These are phyloP conservation scores for Thymus mandschuricus DNA, from an alignment of 257 asterid species.

Conservation along the genomic window DNA sequence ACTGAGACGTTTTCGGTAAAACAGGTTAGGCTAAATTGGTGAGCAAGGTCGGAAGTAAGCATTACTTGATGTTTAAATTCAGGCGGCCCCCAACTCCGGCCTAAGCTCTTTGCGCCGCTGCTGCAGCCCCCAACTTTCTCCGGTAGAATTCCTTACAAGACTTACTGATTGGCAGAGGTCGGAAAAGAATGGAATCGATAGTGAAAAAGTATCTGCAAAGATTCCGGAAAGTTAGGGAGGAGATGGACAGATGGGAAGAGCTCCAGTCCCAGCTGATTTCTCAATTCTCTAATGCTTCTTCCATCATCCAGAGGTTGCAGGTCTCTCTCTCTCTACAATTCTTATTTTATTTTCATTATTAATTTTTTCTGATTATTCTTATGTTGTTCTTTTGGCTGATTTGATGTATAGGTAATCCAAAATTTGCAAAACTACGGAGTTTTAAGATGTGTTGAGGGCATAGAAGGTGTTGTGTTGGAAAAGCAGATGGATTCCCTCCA, in stretches of 20 bases:
- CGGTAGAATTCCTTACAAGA: too few species aligned
- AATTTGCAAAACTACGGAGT: slow-evolving; percentile 55
- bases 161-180: neutral
- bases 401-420: slow-evolving; percentile 51
- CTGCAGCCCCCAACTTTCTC: too few species aligned
- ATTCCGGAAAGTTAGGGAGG: slow-evolving; percentile 65
- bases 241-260: slow-evolving; percentile 71
- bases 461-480: slow-evolving; percentile 53
- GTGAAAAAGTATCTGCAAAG: slow-evolving; percentile 69
- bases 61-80: too few species aligned
- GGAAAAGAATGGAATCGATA: slow-evolving; percentile 52
- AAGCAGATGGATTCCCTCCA: slow-evolving; percentile 81
- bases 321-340: slow-evolving; percentile 26
- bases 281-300: slow-evolving; percentile 64
- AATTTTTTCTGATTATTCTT: too few species aligned
- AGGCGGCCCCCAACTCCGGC: too few species aligned
- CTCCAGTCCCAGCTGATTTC: slow-evolving; percentile 63
- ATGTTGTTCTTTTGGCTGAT: neutral
- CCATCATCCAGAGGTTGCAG: slow-evolving; percentile 79
- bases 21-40: too few species aligned
- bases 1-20: too few species aligned
- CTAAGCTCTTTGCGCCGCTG: too few species aligned
- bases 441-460: slow-evolving; percentile 60
- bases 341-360: neutral
- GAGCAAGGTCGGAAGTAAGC: too few species aligned